A percentile compares a stretch with the other conserved stretches of the same genome.
These are phyloP conservation scores for Globisporangium cystogenes DNA, from an alignment of 352 stramenopile species.

Conservation along the genomic window DNA sequence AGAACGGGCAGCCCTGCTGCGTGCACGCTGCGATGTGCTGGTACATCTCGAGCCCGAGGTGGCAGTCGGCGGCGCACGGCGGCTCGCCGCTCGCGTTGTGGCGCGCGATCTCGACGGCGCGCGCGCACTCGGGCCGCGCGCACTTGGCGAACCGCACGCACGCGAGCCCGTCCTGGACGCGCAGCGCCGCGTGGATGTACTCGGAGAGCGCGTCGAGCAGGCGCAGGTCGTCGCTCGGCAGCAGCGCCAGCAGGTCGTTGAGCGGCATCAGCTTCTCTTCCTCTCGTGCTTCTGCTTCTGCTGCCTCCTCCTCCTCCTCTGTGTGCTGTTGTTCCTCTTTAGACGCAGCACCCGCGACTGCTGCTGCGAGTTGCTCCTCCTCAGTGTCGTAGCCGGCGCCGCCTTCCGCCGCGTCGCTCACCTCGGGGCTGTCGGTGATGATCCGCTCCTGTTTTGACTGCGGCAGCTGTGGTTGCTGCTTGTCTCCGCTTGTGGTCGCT, in stretches of 20 bases:
- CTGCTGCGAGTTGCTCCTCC: not conserved
- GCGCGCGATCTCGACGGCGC: constrained; percentile 11
- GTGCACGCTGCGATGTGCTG: constrained; percentile 22
- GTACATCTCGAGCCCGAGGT: constrained; percentile 18
- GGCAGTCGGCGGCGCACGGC: constrained; percentile 20
- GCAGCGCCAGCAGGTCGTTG: constrained; percentile 19
- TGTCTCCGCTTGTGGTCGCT: not conserved
- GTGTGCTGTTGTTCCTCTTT: not conserved
- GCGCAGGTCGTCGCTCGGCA: constrained; percentile 15
- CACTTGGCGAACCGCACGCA: constrained; percentile 24
- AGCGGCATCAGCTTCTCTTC: constrained; percentile 10
- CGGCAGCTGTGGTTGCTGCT: not conserved
- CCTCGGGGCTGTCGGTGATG: not conserved
- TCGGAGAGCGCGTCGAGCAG: constrained; percentile 29
- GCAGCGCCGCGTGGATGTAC: constrained; percentile 24
- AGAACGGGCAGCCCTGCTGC: constrained; percentile 20
- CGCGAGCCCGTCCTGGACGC: constrained; percentile 22
- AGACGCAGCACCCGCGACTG: not conserved
- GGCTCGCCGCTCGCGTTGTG: constrained; percentile 14
- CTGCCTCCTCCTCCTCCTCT: not conserved
- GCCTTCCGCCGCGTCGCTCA: not conserved
- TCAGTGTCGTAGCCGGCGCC: not conserved
- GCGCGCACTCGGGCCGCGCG: constrained; percentile 15
- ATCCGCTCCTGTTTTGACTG: not conserved
- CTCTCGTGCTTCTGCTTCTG: not conserved